Evolutionary conservation across 106 monocot genomes (phyloP).

Genomic region (Dactylorhiza incarnata): DNA sequence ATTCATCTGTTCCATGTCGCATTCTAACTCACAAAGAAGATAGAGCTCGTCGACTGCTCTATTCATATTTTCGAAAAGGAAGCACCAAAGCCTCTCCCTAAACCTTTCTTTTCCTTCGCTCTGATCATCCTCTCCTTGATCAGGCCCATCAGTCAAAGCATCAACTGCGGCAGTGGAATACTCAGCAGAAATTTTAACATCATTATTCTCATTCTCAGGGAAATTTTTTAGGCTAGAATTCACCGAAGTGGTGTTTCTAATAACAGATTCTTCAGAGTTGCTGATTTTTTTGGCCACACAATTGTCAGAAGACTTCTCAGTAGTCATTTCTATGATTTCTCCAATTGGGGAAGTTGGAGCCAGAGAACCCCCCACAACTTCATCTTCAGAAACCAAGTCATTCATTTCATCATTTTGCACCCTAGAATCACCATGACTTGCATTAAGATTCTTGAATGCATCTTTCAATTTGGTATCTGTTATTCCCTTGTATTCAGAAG

Average conservation of each 20-base stretch:
- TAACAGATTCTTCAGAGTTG: conserved; percentile 13
- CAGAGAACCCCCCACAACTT: not conserved
- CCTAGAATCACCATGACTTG: conserved; percentile 1
- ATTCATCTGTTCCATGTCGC: conserved; percentile 89
- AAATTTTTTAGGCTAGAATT: conserved; percentile 6
- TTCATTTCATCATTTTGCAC: conserved; percentile 12
- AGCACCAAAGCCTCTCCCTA: conserved; percentile 94
- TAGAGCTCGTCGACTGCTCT: conserved; percentile 97
- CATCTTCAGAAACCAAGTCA: conserved; percentile 9
- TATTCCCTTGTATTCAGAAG: conserved; percentile 16
- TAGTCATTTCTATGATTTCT: conserved; percentile 1
- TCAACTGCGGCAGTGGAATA: conserved; percentile 13
- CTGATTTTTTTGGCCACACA: conserved; percentile 10
- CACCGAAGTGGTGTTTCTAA: not conserved
- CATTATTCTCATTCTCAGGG: not conserved
- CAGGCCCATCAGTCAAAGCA: conserved; percentile 17
- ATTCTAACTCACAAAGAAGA: conserved; percentile 95
- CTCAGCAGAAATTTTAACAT: conserved; percentile 9
- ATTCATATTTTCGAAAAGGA: conserved; percentile 95
- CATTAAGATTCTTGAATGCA: conserved; percentile 14
- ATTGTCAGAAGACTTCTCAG: conserved; percentile 4
- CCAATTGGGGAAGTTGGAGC: conserved; percentile 7
- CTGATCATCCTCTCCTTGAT: conserved; percentile 35
- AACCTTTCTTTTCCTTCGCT: conserved; percentile 94
- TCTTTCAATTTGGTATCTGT: conserved; percentile 4